phyloP scores from a whole-genome alignment of 192 early-diverging fungal species.

The Geranomyces michiganensis region DNA sequence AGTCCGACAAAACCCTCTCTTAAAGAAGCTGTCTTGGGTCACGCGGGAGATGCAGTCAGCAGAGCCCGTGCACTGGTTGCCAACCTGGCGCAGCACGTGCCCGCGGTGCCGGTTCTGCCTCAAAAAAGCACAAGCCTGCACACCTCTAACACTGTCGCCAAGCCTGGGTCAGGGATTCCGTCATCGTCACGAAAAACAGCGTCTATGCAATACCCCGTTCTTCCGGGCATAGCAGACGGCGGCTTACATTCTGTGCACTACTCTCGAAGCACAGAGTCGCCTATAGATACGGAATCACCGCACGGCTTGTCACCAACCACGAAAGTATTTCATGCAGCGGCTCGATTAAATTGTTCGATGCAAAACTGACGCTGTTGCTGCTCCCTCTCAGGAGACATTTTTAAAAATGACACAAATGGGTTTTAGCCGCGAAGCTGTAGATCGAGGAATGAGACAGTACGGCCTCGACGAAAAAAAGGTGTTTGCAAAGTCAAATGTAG shows the following conservation, averaged over 20 bases:
- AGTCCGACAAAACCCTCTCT: not conserved
- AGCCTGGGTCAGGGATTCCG: no score
- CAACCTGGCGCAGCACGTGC: constrained; percentile 5
- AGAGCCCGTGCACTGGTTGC: constrained; percentile 19
- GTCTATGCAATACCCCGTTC: constrained; percentile 16
- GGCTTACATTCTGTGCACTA: no score
- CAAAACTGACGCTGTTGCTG: no score
- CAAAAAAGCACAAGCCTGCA: constrained; percentile 16
- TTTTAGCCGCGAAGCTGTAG: constrained; percentile 21
- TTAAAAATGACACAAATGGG: constrained; percentile 25
- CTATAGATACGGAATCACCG: no score
- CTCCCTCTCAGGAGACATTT: constrained; percentile 12
- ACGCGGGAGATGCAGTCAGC: constrained; percentile 12
- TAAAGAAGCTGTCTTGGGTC: not conserved
- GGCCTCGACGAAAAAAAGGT: constrained; percentile 32
- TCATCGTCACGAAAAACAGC: not conserved
- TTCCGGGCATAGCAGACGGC: constrained; percentile 8
- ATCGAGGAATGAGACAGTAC: constrained; percentile 12
- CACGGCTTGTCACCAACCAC: no score
- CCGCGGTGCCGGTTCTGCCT: constrained; percentile 16
- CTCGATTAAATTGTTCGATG: not conserved
- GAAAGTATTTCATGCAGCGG: not conserved
- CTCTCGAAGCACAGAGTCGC: no score
- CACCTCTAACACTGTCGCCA: not conserved
- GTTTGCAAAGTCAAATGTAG: not conserved